Conservation (phyloP, 2,329 filamentous ascomycete genomes). For the Diaporthe sp. region DNA sequence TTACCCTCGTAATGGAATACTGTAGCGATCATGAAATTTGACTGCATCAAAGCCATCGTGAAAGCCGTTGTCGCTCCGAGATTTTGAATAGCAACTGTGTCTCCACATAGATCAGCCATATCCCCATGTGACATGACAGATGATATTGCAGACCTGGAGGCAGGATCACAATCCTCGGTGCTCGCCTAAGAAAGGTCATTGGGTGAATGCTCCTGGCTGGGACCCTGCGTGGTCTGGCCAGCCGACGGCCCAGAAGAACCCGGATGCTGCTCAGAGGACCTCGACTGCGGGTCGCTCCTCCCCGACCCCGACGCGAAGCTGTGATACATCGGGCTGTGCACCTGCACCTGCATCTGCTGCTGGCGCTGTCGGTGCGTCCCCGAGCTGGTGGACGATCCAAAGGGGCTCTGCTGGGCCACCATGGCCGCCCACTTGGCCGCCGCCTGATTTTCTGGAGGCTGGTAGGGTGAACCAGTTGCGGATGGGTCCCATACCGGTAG, state of each 20-base stretch:
- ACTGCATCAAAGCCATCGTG: no score
- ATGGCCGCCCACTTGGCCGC: slow-evolving; percentile 41
- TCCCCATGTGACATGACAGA: neutral
- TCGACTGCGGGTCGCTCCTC: slow-evolving; percentile 11
- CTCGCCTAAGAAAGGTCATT: neutral
- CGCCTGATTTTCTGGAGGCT: slow-evolving; percentile 50
- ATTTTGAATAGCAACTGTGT: neutral
- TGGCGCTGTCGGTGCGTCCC: slow-evolving; percentile 16
- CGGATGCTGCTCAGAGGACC: neutral
- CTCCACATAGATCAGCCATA: neutral
- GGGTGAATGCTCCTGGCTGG: neutral
- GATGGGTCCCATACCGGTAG: slow-evolving; percentile 69
- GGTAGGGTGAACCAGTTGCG: slow-evolving; percentile 44
- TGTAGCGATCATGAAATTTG: neutral
- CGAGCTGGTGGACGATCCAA: neutral
- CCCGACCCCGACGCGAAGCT: neutral
- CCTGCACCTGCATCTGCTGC: slow-evolving; percentile 2
- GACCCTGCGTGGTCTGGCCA: neutral
- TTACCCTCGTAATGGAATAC: neutral
- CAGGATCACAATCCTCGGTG: neutral
- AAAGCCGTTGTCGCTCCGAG: neutral
- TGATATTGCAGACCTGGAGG: neutral
- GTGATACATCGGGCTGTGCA: neutral
- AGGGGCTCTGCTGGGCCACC: slow-evolving; percentile 13
- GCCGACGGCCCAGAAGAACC: slow-evolving; percentile 10